Percentiles rank a stretch among this genome's conserved stretches.
phyloP scores from a whole-genome alignment of 805 yeast species.

The Yarrowia sp. region DNA sequence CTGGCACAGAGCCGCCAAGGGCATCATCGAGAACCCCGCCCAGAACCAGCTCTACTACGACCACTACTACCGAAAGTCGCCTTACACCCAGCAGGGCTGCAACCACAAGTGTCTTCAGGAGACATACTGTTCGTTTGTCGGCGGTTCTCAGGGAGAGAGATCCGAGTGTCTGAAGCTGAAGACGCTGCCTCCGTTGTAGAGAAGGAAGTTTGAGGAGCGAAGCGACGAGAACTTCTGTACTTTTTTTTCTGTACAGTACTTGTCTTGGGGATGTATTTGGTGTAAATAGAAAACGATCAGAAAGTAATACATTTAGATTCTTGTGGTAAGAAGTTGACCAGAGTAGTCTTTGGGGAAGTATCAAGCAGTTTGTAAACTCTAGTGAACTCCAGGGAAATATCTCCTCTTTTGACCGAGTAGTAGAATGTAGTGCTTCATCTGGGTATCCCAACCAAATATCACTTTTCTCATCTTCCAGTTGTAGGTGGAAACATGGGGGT shows the following conservation, averaged over 20 bases:
- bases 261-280: background rate
- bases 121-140: background rate
- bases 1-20: conserved; percentile 56
- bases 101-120: background rate
- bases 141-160: background rate
- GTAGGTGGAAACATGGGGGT: too few species aligned
- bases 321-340: too few species aligned
- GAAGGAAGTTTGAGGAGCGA: too few species aligned
- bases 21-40: background rate
- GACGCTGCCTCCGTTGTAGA: background rate
- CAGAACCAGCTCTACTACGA: conserved; percentile 12
- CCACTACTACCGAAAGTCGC: conserved; percentile 25
- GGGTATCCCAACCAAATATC: too few species aligned
- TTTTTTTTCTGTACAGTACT: too few species aligned
- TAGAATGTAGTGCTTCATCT: too few species aligned
- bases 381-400: too few species aligned
- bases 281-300: background rate
- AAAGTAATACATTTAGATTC: background rate
- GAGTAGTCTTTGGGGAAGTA: too few species aligned
- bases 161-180: background rate
- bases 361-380: too few species aligned
- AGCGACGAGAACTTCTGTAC: too few species aligned
- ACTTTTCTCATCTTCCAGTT: too few species aligned
- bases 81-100: conserved; percentile 3
- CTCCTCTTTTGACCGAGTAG: too few species aligned